phyloP scores from a whole-genome alignment of 176 grass and related monocot species.

The Phyllostachys edulis region DNA sequence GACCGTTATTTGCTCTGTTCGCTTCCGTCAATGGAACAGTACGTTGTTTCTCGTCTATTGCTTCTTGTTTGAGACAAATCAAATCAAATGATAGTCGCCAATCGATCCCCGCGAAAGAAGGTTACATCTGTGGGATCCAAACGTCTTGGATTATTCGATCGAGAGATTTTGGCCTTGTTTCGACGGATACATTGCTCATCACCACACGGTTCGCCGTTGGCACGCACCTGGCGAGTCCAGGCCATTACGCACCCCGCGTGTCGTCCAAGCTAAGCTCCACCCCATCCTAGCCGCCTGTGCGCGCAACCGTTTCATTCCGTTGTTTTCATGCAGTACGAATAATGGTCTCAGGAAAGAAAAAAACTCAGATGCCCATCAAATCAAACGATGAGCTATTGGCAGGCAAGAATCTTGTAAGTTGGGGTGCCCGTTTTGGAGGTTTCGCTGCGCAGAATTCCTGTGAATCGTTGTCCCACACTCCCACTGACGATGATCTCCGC shows the following conservation, averaged over 20 bases:
- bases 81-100: too few relatives aligned
- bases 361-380: background rate
- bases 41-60: too few relatives aligned
- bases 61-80: background rate
- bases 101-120: background rate
- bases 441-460: background rate
- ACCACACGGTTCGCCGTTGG: background rate
- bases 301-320: background rate
- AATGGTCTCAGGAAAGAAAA: background rate
- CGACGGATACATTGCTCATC: background rate
- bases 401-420: background rate
- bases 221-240: background rate
- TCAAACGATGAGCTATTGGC: background rate
- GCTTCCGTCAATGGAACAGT: background rate
- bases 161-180: background rate
- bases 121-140: background rate
- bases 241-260: background rate
- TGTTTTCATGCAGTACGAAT: background rate
- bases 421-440: background rate
- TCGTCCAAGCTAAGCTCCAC: background rate
- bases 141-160: too few relatives aligned
- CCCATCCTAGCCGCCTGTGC: background rate
- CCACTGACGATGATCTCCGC: background rate
- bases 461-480: background rate
- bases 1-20: background rate